A percentile compares a stretch with the other conserved stretches of the same genome.
These are phyloP conservation scores for Colletotrichum melonis DNA, from an alignment of 2,329 filamentous ascomycete genomes.

Conservation along the genomic window DNA sequence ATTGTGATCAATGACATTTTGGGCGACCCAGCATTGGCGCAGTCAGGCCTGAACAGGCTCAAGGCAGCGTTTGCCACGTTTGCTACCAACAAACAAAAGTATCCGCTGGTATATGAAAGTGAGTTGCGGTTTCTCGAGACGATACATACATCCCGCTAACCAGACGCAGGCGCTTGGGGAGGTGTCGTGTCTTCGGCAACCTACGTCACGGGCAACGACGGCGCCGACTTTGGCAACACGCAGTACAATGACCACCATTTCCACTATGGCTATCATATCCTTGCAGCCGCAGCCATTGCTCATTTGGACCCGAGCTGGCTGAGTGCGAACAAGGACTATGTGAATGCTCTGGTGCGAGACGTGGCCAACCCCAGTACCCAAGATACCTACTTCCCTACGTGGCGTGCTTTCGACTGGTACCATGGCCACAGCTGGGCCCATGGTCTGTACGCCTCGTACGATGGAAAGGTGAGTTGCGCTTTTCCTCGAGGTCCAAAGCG, in stretches of 20 bases:
- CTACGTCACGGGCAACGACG: constrained; percentile 75
- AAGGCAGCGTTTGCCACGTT: constrained; percentile 76
- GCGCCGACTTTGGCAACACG: constrained; percentile 89
- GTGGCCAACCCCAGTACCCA: constrained; percentile 77
- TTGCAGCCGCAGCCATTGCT: constrained; percentile 85
- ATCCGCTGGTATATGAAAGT: constrained; percentile 73
- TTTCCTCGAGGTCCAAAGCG: too few species aligned
- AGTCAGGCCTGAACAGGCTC: constrained; percentile 68
- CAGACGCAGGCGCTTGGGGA: constrained; percentile 72
- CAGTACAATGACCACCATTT: constrained; percentile 84
- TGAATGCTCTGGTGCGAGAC: constrained; percentile 88
- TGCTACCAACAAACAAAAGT: constrained; percentile 74
- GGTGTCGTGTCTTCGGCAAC: constrained; percentile 82
- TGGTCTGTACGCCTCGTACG: constrained; percentile 75
- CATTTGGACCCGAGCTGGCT: constrained; percentile 83
- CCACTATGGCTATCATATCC: constrained; percentile 90
- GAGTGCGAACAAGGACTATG: constrained; percentile 77
- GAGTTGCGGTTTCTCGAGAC: constrained; percentile 41
- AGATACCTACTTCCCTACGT: constrained; percentile 84
- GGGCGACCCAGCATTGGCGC: constrained; percentile 66
- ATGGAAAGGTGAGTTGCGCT: constrained; percentile 70
- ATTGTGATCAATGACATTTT: constrained; percentile 74
- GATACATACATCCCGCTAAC: background rate
- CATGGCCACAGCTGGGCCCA: constrained; percentile 96
- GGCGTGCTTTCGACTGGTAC: constrained; percentile 91